A percentile compares a stretch with the other conserved stretches of the same genome.
These are phyloP conservation scores for Daldinia loculata DNA, from an alignment of 495 filamentous ascomycete genomes.

Conservation along the genomic window DNA sequence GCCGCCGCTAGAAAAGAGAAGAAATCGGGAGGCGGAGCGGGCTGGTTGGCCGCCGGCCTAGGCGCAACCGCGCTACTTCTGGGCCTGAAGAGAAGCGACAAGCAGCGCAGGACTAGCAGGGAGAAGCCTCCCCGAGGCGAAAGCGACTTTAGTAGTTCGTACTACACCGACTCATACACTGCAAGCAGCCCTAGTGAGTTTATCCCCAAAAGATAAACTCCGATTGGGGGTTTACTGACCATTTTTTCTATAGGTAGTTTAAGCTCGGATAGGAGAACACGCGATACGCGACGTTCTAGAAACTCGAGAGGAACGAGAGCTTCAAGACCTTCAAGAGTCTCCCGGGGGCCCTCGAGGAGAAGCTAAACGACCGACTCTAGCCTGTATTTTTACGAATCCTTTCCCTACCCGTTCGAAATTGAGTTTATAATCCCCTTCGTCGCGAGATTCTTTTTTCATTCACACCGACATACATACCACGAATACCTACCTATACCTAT, in stretches of 20 bases:
- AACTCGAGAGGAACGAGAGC: constrained; percentile 38
- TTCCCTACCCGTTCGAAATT: constrained; percentile 9
- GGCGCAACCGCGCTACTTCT: constrained; percentile 74
- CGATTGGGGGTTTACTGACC: constrained; percentile 43
- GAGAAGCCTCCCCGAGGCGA: constrained; percentile 54
- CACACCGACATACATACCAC: constrained; percentile 27
- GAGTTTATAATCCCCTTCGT: constrained; percentile 22
- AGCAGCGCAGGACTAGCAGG: constrained; percentile 52
- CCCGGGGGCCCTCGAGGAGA: constrained; percentile 33
- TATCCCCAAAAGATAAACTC: constrained; percentile 43
- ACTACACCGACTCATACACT: constrained; percentile 57
- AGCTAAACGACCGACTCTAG: constrained; percentile 1
- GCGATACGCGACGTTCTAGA: constrained; percentile 46
- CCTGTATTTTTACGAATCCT: constrained; percentile 34
- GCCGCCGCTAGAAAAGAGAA: constrained; percentile 64
- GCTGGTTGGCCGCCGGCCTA: constrained; percentile 60
- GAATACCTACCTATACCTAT: not conserved
- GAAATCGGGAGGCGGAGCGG: constrained; percentile 54
- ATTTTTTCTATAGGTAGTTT: constrained; percentile 53
- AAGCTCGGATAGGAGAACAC: constrained; percentile 53
- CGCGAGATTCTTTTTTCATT: constrained; percentile 12
- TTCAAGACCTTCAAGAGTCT: constrained; percentile 34
- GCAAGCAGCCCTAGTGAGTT: constrained; percentile 60
- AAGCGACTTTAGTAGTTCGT: constrained; percentile 57
- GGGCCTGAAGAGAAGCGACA: constrained; percentile 75